Percentiles rank a stretch among this genome's conserved stretches.
These are phyloP conservation scores for Intubia oerlemansii DNA, from an alignment of 2,329 filamentous ascomycete genomes.

Conservation along the genomic window DNA sequence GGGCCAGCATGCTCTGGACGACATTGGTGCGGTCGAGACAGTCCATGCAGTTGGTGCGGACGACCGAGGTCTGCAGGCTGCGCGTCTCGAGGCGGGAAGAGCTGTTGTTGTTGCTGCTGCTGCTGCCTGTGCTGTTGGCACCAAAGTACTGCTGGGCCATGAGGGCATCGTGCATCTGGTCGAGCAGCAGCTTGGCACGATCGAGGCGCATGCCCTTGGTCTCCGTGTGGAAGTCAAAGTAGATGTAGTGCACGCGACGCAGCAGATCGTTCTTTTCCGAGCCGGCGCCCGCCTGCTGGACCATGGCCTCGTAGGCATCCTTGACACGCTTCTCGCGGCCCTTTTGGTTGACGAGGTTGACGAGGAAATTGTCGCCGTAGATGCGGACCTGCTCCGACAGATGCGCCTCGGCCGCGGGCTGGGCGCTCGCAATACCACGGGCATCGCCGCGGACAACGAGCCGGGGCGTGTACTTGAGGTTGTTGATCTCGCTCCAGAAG, in stretches of 20 bases:
- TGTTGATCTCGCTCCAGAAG: constrained; percentile 93
- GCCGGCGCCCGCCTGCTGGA: constrained; percentile 47
- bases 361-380: constrained; percentile 92
- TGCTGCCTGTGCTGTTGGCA: constrained; percentile 71
- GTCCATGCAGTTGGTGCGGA: constrained; percentile 98
- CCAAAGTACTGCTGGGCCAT: constrained; percentile 78
- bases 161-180: constrained; percentile 58
- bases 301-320: constrained; percentile 80
- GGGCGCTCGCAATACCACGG: constrained; percentile 59
- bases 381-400: constrained; percentile 84
- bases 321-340: constrained; percentile 81
- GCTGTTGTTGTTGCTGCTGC: constrained; percentile 44
- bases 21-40: constrained; percentile 96
- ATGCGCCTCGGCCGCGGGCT: constrained; percentile 62
- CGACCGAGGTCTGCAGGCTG: constrained; percentile 66
- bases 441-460: constrained; percentile 76
- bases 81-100: constrained; percentile 60
- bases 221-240: constrained; percentile 97
- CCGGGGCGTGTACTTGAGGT: constrained; percentile 74
- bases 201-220: constrained; percentile 92
- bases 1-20: constrained; percentile 89
- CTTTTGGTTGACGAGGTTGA: constrained; percentile 93
- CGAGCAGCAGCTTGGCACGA: constrained; percentile 67
- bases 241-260: constrained; percentile 83
- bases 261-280: constrained; percentile 44